Base-by-base conservation (phyloP, 2,329 filamentous ascomycete genomes). In the Rhexocercosporidium sp. region DNA sequence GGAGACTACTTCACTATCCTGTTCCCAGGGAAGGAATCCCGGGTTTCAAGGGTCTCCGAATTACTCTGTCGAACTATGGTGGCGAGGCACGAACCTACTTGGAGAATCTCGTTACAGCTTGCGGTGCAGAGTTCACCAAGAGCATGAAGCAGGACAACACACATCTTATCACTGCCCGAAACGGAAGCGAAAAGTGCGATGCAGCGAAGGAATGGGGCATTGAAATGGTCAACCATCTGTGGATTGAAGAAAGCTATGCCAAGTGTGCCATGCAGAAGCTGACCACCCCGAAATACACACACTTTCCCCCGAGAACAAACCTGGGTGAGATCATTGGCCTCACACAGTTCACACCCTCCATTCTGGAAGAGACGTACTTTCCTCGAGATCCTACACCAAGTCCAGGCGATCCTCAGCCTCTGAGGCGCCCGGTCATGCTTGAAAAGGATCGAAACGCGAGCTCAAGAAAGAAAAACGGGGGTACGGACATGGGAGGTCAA, bases 221-320 rank as follows among this genome's bases (percentile, higher is more conserved):
- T 64, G 83, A 93, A 65, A 91, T 97, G 74, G 83, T 97, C 74
- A 99, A 98, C 78, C 96, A 99, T 77, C 84, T 99, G 0, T 99
- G 96, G 96, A 86, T 99, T 54, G 96, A 99, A 79, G 96, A 99
- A 76, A 96, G 94, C 79, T 99, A 98, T 76, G 93, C 95, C 1
- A 93, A 92, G 77, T 97, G 94, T 82, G 86, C 92, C 75, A 82
- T 91, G 66, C 91, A 93, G 77, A 87, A 88, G 0, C 81, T 94
- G 25, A 91, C 91, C 3, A 87, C 92, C 61, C 83, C 86, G 9
- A 90, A 91, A 70, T 99, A 97, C 77, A 93, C 87, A 0, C 90
- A 94, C 76, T 99, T 98, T 72, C 96, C 96, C 18, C 85, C 86
- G 12, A 87, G 94, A 65, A 98, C 95, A 1, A 98, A 99, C 77